Evolutionary conservation across 305 asterid genomes (phyloP).

Genomic region (Stenogyne calaminthoides): DNA sequence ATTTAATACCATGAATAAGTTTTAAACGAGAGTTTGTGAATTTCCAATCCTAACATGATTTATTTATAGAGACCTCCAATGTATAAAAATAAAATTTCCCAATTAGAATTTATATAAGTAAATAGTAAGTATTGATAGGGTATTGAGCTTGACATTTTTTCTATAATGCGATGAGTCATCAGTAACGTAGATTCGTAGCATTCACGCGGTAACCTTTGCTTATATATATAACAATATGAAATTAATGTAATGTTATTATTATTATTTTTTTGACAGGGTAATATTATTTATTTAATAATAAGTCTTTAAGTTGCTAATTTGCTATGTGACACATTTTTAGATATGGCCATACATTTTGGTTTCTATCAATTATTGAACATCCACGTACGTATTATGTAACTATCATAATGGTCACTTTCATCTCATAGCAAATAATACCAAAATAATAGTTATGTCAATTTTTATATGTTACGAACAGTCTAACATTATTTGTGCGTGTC

Average conservation of each 20-base stretch:
- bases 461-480: neutral
- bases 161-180: constrained; percentile 12
- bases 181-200: neutral
- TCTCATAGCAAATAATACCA: constrained; percentile 8
- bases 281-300: neutral
- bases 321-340: constrained; percentile 10
- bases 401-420: constrained; percentile 27
- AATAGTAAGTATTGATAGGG: neutral
- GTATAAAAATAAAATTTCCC: neutral
- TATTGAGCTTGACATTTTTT: neutral
- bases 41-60: neutral
- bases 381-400: constrained; percentile 28
- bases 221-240: too few relatives aligned
- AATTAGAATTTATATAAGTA: too few relatives aligned
- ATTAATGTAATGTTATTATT: too few relatives aligned
- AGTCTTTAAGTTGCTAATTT: neutral
- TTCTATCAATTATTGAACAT: constrained; percentile 19
- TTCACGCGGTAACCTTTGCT: neutral
- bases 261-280: too few relatives aligned
- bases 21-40: too few relatives aligned
- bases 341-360: neutral
- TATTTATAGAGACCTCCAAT: neutral
- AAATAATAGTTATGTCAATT: constrained; percentile 21
- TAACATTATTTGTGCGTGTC: constrained; percentile 20
- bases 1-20: too few relatives aligned